Percentiles rank a stretch among this genome's conserved stretches.
These are phyloP conservation scores for Colletotrichum godetiae DNA, from an alignment of 2,329 filamentous ascomycete genomes.

Conservation along the genomic window DNA sequence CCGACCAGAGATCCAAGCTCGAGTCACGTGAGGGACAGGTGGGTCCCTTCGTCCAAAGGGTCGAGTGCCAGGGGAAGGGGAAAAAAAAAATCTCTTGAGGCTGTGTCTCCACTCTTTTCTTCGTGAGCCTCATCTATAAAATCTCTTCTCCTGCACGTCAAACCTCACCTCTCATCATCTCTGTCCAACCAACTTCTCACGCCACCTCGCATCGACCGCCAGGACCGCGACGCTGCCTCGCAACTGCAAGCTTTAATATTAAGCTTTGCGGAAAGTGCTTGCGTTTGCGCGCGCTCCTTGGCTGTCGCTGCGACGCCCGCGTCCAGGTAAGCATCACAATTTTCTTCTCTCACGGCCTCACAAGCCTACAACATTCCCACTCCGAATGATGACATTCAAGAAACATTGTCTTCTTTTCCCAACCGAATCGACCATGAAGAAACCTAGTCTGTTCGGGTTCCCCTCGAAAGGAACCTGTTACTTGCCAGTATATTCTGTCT, in stretches of 20 bases:
- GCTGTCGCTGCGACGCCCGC: background rate
- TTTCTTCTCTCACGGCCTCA: background rate
- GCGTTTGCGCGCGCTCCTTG: background rate
- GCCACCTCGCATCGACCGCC: background rate
- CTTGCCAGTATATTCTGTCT: slow-evolving; percentile 92
- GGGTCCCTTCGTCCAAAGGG: background rate
- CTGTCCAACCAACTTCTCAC: background rate
- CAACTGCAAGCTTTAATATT: background rate
- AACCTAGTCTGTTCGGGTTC: slow-evolving; percentile 75
- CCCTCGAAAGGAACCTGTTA: slow-evolving; percentile 75
- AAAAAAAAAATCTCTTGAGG: slow-evolving; percentile 29
- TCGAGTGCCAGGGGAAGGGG: background rate
- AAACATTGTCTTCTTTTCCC: slow-evolving; percentile 85
- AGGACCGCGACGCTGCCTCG: background rate
- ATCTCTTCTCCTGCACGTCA: slow-evolving; percentile 19
- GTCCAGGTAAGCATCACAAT: slow-evolving; percentile 14
- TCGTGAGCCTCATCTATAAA: slow-evolving; percentile 32
- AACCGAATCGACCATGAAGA: slow-evolving; percentile 91
- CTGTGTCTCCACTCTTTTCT: slow-evolving; percentile 24
- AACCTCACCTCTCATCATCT: background rate
- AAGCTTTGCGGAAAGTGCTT: background rate
- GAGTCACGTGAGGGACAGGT: background rate
- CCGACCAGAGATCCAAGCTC: background rate
- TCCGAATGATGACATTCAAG: slow-evolving; percentile 77
- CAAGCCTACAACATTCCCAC: slow-evolving; percentile 9